Conservation (phyloP, 805 yeast genomes). For the Wickerhamiella allomyrinae region DNA sequence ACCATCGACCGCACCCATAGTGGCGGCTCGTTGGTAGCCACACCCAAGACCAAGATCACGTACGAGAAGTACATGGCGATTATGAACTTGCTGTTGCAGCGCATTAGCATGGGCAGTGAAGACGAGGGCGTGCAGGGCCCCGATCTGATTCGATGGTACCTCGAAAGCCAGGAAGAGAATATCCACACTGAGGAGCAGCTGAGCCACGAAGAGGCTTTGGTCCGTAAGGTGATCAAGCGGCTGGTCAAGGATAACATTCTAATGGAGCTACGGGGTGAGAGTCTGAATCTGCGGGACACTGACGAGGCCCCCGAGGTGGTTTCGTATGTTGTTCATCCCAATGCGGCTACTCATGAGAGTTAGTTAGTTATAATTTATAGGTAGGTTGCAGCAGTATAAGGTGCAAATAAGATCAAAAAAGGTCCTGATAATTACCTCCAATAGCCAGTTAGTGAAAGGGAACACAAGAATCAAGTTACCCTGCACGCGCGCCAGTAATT, state of each 20-base stretch:
- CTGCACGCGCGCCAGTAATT: constrained; percentile 1
- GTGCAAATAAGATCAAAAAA: too few species aligned
- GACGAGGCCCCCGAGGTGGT: constrained; percentile 14
- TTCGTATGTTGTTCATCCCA: constrained; percentile 25
- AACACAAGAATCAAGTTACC: neutral
- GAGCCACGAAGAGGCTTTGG: constrained; percentile 53
- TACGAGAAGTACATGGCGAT: constrained; percentile 78
- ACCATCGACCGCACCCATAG: constrained; percentile 14
- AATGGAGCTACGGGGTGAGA: constrained; percentile 46
- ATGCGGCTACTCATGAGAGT: constrained; percentile 7
- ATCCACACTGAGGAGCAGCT: constrained; percentile 56
- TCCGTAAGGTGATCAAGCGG: constrained; percentile 66
- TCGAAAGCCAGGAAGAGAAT: constrained; percentile 56
- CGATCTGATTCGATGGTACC: constrained; percentile 67
- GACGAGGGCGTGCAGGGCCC: constrained; percentile 50
- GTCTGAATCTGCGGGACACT: constrained; percentile 24
- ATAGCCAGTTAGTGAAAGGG: neutral
- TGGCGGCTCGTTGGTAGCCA: constrained; percentile 1
- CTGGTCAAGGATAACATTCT: constrained; percentile 74
- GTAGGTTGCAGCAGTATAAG: too few species aligned
- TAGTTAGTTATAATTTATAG: neutral
- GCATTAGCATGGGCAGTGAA: constrained; percentile 37
- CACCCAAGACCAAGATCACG: constrained; percentile 41
- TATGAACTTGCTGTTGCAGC: constrained; percentile 63
- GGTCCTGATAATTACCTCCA: neutral